Base-by-base conservation (phyloP, 345 rosid species). In the Cardiospermum halicacabum region DNA sequence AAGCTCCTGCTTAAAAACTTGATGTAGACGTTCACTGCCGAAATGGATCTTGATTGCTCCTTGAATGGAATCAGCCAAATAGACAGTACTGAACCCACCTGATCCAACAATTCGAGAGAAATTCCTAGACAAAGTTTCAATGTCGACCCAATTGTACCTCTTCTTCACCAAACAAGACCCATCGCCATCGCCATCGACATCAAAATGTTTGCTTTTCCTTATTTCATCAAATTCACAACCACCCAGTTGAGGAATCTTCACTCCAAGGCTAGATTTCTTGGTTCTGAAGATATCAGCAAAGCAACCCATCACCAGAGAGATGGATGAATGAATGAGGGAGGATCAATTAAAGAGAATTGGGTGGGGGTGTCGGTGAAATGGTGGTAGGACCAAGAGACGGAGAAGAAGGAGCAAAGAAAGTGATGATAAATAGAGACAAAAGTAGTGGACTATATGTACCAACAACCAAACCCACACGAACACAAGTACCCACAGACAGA, bases 71-170 rank as follows among this genome's bases (percentile, higher is more conserved):
- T 68, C 66, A 30, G 83, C 96, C 72, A 87, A 21, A 71, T 84
- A 89, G 31, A 92, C 92, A n/a, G 73, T 81, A 72, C 98, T 87
- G 66, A 87, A 92, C 43, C 98, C 98, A 16, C 96, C 98, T 0
- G 80, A 78, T 15, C 98, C 98, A 36, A 89, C 80, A 57, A 81
- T 57, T 21, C 53, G 55, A 7, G 86, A 70, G 75, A 87, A 92
- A 70, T 83, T 74, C 49, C 22, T 47, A 16, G 95, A 85, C 36
- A 78, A 58, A 53, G 57, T 63, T 68, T 75, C 80, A 19, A 92
- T 67, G 64, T 85, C 91, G 0, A 60, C 79, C 96, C 89, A 86
- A 4, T 60, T 71, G 42, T 66, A 88, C 51, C n/a, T n/a, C n/a
- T 74, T 72, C 59, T 78, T 78, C 2, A 59, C 73, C 31, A 62